phyloP scores from a whole-genome alignment of 352 stramenopile species.

The Aphanomyces astaci region DNA sequence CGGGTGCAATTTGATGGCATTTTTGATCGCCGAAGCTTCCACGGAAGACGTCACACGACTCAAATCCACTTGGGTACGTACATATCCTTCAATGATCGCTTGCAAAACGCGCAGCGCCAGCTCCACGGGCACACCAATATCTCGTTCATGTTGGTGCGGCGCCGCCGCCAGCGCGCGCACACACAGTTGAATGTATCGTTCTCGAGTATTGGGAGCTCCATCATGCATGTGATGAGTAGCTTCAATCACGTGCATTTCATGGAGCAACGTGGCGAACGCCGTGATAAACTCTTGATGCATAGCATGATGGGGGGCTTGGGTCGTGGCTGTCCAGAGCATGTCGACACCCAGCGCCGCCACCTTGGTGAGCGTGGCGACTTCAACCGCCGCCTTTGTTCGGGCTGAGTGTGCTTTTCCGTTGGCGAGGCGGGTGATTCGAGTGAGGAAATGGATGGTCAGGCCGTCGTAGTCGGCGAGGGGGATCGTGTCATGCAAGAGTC shows the following conservation, averaged over 20 bases:
- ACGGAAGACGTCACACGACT: conserved; percentile 23
- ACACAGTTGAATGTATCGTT: conserved; percentile 28
- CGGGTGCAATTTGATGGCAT: conserved; percentile 24
- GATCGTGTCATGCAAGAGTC: conserved; percentile 63
- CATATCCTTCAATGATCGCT: conserved; percentile 37
- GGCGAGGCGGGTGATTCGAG: conserved; percentile 62
- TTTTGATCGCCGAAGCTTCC: conserved; percentile 13
- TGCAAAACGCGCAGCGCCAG: conserved; percentile 27
- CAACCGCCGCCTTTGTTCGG: conserved; percentile 25
- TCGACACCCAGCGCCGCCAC: conserved; percentile 29
- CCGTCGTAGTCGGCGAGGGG: conserved; percentile 62
- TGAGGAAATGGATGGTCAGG: conserved; percentile 66
- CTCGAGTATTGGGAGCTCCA: neutral
- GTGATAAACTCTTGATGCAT: conserved; percentile 40
- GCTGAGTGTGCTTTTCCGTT: conserved; percentile 57
- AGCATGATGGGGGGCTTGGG: conserved; percentile 37
- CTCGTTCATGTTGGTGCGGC: conserved; percentile 7
- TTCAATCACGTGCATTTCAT: conserved; percentile 55
- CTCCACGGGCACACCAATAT: conserved; percentile 29
- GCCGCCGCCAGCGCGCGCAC: conserved; percentile 49
- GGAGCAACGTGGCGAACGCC: conserved; percentile 70
- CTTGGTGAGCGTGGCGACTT: conserved; percentile 28
- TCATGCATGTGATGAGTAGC: conserved; percentile 24
- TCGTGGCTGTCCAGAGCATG: conserved; percentile 36
- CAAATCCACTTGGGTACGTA: conserved; percentile 17